Evolutionary conservation across 73 alveolate genomes (phyloP).

Genomic region (Paramecium tetraurelia): DNA sequence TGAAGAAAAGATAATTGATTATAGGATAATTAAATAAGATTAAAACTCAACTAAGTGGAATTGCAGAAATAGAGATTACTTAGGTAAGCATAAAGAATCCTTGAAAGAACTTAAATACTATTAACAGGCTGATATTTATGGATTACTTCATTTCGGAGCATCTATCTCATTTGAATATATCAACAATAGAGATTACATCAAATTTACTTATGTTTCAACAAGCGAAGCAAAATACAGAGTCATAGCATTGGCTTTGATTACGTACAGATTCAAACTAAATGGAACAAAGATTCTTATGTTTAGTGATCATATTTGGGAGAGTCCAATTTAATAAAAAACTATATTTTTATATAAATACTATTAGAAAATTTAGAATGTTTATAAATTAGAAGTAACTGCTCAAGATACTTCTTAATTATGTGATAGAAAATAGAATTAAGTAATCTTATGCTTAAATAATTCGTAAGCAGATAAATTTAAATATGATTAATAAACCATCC

Average conservation of each 20-base stretch:
- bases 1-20: not conserved
- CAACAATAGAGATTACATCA: not conserved
- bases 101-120: not conserved
- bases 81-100: not conserved
- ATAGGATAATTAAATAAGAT: not conserved
- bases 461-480: not conserved
- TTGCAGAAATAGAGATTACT: not conserved
- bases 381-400: not conserved
- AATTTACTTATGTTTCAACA: not conserved
- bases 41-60: not conserved
- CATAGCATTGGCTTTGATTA: not conserved
- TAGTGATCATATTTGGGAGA: constrained; percentile 2
- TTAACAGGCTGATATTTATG: not conserved
- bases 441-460: not conserved
- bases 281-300: not conserved
- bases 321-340: not conserved
- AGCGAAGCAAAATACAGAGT: constrained; percentile 19
- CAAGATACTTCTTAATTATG: not conserved
- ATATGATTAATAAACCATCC: not conserved
- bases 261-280: not conserved
- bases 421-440: not conserved
- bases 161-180: not conserved
- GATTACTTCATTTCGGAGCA: not conserved
- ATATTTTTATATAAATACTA: not conserved
- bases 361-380: not conserved